phyloP scores from a whole-genome alignment of 257 asterid genomes.

The Solanum pinnatisectum region DNA sequence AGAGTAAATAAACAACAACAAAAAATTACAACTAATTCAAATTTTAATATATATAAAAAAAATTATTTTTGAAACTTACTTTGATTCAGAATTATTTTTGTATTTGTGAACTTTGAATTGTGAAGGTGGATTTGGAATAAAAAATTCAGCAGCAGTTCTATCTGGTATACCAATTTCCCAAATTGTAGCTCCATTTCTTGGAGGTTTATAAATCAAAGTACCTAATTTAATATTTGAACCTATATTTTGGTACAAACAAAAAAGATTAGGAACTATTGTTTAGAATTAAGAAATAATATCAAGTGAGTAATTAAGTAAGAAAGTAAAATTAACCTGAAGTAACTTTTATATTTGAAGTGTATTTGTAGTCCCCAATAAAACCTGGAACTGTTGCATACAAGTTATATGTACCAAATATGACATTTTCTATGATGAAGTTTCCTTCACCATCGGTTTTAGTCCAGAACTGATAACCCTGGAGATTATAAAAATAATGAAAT shows the following conservation, averaged over 20 bases:
- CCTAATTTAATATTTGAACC: slow-evolving; percentile 18
- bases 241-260: background rate
- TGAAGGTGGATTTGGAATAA: slow-evolving; percentile 37
- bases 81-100: background rate
- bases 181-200: slow-evolving; percentile 45
- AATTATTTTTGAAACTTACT: background rate
- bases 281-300: background rate
- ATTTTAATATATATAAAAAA: background rate
- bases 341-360: slow-evolving; percentile 16
- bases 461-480: slow-evolving; percentile 67
- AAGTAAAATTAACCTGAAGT: slow-evolving; percentile 11
- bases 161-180: slow-evolving; percentile 81
- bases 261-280: background rate
- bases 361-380: slow-evolving; percentile 44
- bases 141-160: slow-evolving; percentile 55
- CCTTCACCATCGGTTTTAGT: slow-evolving; percentile 28
- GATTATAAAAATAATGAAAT: background rate
- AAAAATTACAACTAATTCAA: background rate
- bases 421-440: slow-evolving; percentile 27
- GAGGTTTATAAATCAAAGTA: slow-evolving; percentile 34
- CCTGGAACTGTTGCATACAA: slow-evolving; percentile 49
- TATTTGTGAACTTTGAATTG: background rate
- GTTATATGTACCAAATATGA: slow-evolving; percentile 36
- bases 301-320: background rate
- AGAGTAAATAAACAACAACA: background rate